Evolutionary conservation across 2,329 filamentous ascomycete genomes (phyloP), one percentile per base, ranked within the genome.

Genomic region (Hortaea werneckii): DNA sequence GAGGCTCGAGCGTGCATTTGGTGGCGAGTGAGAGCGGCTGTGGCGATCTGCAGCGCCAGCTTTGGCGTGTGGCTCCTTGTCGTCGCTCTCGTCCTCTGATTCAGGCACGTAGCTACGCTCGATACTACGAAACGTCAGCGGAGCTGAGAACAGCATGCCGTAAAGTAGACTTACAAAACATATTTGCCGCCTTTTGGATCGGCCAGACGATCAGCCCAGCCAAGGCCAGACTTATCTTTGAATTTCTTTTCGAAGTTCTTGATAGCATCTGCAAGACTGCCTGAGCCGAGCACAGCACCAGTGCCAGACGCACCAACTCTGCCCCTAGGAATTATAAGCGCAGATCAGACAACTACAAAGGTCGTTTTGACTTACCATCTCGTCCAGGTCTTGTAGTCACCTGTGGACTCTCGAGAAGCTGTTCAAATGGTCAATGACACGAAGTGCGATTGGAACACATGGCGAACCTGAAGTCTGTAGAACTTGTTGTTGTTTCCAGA

Each of bases 401-500:
- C 28, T 54, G 52, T 7, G 65, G 50, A 3, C 65, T 58, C 26
- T 78, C 57, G 4, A 78, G 53, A 64, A 80, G 39, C 47, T 50
- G 48, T 27, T 13, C 11, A 37, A 30, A 35, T 10, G 3, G 55
- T 42, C 13, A 39, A 13, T 26, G 7, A 13, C 26, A 29, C 43
- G 29, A n/a, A 20, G 4, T 20, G 20, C 20, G 20, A 20, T 20
- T 20, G 20, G 20, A n/a, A 35, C n/a, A 4, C 4, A 9, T 41
- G 10, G 10, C 10, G 28, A 50, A 85, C 70, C 69, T 90, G 85
- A 28, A 88, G 63, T 28, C 79, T 77, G 58, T 89, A 90, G 62
- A 89, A 90, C 54, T 92, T 92, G 64, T 92, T 90, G 64, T 85
- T 84, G 59, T 90, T 92, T 40, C 74, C 65, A 0, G 70, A 67